A percentile compares a stretch with the other conserved stretches of the same genome.
phyloP scores from a whole-genome alignment of 331 rosid species.

The Telfairia occidentalis region DNA sequence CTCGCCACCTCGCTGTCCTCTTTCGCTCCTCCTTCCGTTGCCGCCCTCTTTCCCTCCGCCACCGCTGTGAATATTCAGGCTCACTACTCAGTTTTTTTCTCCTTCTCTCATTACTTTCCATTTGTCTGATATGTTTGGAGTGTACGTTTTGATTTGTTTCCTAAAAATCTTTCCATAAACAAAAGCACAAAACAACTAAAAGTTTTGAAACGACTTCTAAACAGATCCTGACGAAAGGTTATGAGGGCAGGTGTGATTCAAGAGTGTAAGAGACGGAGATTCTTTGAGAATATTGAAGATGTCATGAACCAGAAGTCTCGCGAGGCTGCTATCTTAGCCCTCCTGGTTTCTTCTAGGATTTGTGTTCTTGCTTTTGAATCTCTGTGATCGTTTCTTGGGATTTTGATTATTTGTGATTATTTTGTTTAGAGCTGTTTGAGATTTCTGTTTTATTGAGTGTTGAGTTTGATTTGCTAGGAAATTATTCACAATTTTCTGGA shows the following conservation, averaged over 20 bases:
- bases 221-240: constrained; percentile 66
- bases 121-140: no score
- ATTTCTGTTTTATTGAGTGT: not conserved
- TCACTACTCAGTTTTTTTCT: no score
- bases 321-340: constrained; percentile 53
- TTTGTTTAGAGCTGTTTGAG: not conserved
- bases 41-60: no score
- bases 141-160: no score
- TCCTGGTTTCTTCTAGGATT: not conserved
- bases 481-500: not conserved
- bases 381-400: not conserved
- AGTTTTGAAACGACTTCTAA: constrained; percentile 47
- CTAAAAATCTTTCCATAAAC: no score
- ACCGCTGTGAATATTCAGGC: no score
- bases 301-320: constrained; percentile 59
- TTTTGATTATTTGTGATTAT: not conserved
- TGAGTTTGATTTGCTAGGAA: not conserved
- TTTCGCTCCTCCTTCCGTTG: no score
- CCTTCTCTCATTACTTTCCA: no score
- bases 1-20: no score
- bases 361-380: not conserved
- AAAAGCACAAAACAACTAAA: no score
- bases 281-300: constrained; percentile 56
- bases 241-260: constrained; percentile 72
- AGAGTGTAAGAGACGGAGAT: constrained; percentile 60